A percentile compares a stretch with the other conserved stretches of the same genome.
Conservation (phyloP, 2,329 filamentous ascomycete genomes). For the Teratosphaeria pseudoeucalypti region DNA sequence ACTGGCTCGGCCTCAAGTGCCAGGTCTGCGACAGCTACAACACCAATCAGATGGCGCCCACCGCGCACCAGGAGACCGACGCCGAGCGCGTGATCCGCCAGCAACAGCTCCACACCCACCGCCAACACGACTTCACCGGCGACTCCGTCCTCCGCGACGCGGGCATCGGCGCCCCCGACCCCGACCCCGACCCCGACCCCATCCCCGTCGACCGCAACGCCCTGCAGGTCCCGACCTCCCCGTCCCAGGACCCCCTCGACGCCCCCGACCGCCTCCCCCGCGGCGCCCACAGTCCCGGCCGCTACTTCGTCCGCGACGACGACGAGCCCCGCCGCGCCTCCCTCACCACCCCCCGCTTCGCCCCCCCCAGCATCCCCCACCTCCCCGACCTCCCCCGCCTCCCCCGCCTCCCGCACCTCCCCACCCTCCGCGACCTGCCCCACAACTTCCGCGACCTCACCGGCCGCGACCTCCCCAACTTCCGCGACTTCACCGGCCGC, state of each 20-base stretch:
- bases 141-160: slow-evolving; percentile 23
- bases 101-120: slow-evolving; percentile 18
- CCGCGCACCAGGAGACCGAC: slow-evolving; percentile 28
- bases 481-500: slow-evolving; percentile 4
- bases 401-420: slow-evolving; percentile 7
- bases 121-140: slow-evolving; percentile 27
- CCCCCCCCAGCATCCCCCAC: slow-evolving; percentile 22
- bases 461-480: slow-evolving; percentile 8
- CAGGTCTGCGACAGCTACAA: slow-evolving; percentile 47
- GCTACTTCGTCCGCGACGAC: slow-evolving; percentile 24
- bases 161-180: slow-evolving; percentile 20
- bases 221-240: slow-evolving; percentile 11
- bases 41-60: slow-evolving; percentile 38
- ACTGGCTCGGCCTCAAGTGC: slow-evolving; percentile 92
- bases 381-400: slow-evolving; percentile 11
- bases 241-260: slow-evolving; percentile 6
- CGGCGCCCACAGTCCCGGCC: slow-evolving; percentile 18
- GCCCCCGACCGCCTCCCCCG: slow-evolving; percentile 7
- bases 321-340: slow-evolving; percentile 16
- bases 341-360: slow-evolving; percentile 19
- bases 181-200: slow-evolving; percentile 5
- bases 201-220: slow-evolving; percentile 7
- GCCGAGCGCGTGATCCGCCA: slow-evolving; percentile 23
- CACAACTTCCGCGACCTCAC: not conserved
- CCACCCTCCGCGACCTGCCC: slow-evolving; percentile 21